Base-by-base conservation (phyloP, 768 basidiomycete genomes). In the Pleurotus giganteus region DNA sequence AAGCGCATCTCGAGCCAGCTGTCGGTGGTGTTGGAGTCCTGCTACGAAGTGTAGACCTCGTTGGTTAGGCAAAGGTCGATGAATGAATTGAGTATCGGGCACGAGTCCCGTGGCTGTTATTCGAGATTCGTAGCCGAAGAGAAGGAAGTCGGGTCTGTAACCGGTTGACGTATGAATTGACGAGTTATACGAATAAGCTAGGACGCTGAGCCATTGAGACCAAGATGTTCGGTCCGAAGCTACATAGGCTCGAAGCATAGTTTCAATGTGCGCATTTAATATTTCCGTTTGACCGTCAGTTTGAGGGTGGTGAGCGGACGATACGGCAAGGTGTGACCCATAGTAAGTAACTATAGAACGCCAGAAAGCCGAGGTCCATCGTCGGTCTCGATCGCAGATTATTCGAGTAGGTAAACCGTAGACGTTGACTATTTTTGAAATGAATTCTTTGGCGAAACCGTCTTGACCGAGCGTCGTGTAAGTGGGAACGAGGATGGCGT, bases 251-350 rank as follows among this genome's bases (percentile, higher is more conserved):
- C 58, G 52, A 9, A 68, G 36, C 56, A 64, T 65, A 17, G 60
- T 57, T 44, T 68, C 63, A 4, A 68, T 46, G 4, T 41, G 49
- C 12, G 62, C 59, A 43, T 71, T 72, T 0, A 69, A 41, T 7
- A 62, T 56, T 59, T 74, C 67, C 0, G 66, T 69, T 29, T 73
- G 70, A 0, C 73, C 70, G 55, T 78, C 68, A 0, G 71, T 67
- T 55, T 76, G 71, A 0, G 71, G 74, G 52, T 76, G 75, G 45
- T 72, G 66, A 0, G 68, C 58, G 0, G 70, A 70, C 1, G 74
- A 67, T 0, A 72, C 44, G 2, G 57, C 59, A 46, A 58, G 52
- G 2, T 52, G 21, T 2, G 60, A 55, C 0, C 64, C 65, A 15
- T 70, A 55, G 1, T 32, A 2, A 1, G 46, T 23, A 9, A 61